These are phyloP conservation scores for Sextonia rubra DNA, from an alignment of 164 flowering plant genomes.

Conservation along the genomic window DNA sequence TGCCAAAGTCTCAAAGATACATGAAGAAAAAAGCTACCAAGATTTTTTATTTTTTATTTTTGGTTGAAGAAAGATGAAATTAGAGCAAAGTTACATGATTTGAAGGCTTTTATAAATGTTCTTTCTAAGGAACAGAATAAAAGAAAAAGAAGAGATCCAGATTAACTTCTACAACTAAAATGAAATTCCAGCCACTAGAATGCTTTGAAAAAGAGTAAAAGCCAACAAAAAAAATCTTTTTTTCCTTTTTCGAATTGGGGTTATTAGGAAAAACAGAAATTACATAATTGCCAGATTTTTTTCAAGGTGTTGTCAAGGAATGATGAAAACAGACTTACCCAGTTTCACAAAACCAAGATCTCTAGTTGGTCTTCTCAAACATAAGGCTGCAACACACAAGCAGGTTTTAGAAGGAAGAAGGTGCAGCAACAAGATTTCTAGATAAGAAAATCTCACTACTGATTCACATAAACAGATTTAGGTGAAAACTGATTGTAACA, in stretches of 20 bases:
- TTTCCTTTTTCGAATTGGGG: slow-evolving; percentile 7
- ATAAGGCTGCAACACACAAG: not conserved
- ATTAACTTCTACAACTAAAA: not conserved
- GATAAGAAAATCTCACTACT: not conserved
- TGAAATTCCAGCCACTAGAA: not conserved
- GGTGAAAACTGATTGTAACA: not conserved
- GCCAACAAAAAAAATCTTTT: not conserved
- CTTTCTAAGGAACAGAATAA: slow-evolving; percentile 11
- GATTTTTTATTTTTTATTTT: not conserved
- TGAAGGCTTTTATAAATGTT: slow-evolving; percentile 19
- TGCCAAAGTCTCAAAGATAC: not conserved
- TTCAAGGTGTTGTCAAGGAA: slow-evolving; percentile 18
- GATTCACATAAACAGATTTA: not conserved
- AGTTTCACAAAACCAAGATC: slow-evolving; percentile 12
- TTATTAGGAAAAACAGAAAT: slow-evolving; percentile 3
- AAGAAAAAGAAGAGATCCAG: slow-evolving; percentile 11
- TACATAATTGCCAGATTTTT: slow-evolving; percentile 21
- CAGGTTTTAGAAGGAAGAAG: not conserved
- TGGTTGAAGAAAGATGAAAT: not conserved
- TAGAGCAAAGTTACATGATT: slow-evolving; percentile 17
- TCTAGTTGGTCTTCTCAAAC: not conserved
- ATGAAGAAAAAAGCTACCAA: not conserved
- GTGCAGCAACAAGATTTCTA: not conserved
- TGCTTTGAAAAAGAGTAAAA: not conserved
- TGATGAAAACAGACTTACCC: slow-evolving; percentile 8